Percentiles rank a stretch among this genome's conserved stretches.
Conservation (phyloP, 306 rosid genomes). For the Cicer judaicum region DNA sequence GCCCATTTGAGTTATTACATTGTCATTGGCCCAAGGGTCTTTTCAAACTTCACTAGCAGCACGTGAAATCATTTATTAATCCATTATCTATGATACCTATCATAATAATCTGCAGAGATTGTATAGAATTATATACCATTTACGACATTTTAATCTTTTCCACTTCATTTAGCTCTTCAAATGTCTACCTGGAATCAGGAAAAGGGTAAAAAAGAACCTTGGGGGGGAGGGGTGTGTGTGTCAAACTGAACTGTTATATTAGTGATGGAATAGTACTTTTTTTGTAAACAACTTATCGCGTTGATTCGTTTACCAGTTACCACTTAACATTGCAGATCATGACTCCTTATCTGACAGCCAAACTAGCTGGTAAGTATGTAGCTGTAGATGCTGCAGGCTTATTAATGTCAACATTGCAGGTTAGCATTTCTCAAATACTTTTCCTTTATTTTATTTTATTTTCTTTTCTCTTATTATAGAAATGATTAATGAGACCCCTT, state of each 20-base stretch:
- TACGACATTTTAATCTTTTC: constrained; percentile 15
- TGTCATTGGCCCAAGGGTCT: too few relatives aligned
- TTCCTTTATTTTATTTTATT: too few relatives aligned
- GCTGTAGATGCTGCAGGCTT: constrained; percentile 81
- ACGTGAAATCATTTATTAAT: not conserved
- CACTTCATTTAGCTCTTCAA: not conserved
- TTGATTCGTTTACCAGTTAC: constrained; percentile 2
- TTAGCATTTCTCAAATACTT: constrained; percentile 22
- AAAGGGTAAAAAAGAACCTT: not conserved
- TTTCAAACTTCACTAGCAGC: constrained; percentile 6
- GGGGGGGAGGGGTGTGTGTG: not conserved
- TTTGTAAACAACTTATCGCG: not conserved
- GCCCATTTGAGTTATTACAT: too few relatives aligned
- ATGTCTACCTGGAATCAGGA: not conserved
- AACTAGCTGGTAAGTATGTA: constrained; percentile 86
- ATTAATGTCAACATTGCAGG: constrained; percentile 74
- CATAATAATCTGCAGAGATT: constrained; percentile 23
- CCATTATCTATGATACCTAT: not conserved
- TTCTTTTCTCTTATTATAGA: too few relatives aligned
- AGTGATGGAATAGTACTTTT: not conserved
- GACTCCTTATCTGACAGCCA: constrained; percentile 88
- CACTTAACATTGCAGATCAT: constrained; percentile 63
- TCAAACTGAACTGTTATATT: not conserved
- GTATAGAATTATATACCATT: not conserved
- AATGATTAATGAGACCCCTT: too few relatives aligned